Evolutionary conservation across 495 filamentous ascomycete genomes (phyloP), one percentile per base, ranked within the genome.

Genomic region (Immersiella caudata): DNA sequence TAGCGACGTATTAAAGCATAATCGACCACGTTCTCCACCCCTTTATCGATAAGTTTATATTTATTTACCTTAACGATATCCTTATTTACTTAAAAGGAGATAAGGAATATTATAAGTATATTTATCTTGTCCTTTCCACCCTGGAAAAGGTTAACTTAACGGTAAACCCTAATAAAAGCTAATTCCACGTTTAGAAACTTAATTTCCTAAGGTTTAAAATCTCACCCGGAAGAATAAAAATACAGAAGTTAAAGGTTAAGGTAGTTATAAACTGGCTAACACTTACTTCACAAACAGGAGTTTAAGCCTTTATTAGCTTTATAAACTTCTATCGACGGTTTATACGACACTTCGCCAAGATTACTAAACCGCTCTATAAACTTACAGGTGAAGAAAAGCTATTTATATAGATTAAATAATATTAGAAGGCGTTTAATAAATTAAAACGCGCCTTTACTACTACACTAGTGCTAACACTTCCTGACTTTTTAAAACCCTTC

Each of bases 311-410:
- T 11, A 0, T 25, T 12, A 33, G 60, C n/a, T 72, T 72, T 20
- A n/a, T 21, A 9, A 69, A 69, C 26, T 72, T 72, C n/a, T 72
- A 69, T 18, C 16, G 57, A 8, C 46, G 51, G 9, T 72, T 72
- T n/a, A 33, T 72, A 0, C 0, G 24, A 11, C 25, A 36, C 9
- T 70, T 49, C 18, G 26, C 8, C 4, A 16, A 27, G 1, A 24
- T 72, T 0, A 26, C 25, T 0, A 18, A 49, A 21, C 67, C 36
- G 1, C 18, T 70, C 3, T n/a, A 24, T 20, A 8, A 50, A 0
- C 33, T 61, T 33, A 33, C 8, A 46, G 0, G 24, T 29, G 7
- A 60, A 65, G 27, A 56, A 61, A 24, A 36, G 25, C 6, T 8
- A 5, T 67, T 27, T 20, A 9, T 5, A 51, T 67, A 16, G 57